Base-by-base conservation (phyloP, 192 early-diverging fungal genomes). In the Coemansia sp. region DNA sequence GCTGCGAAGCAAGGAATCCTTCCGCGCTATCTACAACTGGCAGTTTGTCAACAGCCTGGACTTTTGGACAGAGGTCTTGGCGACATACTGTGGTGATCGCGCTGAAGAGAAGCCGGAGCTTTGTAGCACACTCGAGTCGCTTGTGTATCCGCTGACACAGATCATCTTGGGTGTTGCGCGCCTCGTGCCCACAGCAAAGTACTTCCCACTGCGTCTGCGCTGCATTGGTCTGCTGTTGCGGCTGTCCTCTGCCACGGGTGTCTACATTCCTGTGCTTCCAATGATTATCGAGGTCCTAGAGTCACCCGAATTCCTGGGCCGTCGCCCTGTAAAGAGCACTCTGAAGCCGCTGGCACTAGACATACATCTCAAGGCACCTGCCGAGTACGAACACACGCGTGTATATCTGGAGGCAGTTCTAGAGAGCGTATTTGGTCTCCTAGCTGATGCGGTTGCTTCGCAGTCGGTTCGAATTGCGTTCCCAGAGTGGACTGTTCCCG, bases 1-100 rank as follows among this genome's bases (percentile, higher is more conserved):
- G 62, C 84, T 87, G 23, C 90, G 89, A 49, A 92, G 88, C 34
- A 92, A 92, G 85, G 90, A 95, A 67, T 88, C 88, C 4, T 94
- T 89, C 86, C 93, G 91, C 56, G 69, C 86, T 7, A 92, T 99
- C 44, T 96, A 97, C 85, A 94, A 94, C 84, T 99, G 97, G 97
- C 94, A 96, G 81, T 99, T 88, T 71, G 73, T 99, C 56, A 93
- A 96, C 77, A 92, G 89, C 60, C 80, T 99, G 55, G 86, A 89
- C 61, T 89, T 97, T 60, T 98, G 95, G 95, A 77, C 92, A 18
- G 86, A 91, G 51, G 89, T 97, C 0, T 66, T 97, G 47, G 65
- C 85, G 10, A 89, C 88, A 47, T 91, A 95, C 76, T 78, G 79
- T 49, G 84, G 82, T 26, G 78, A 86, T 53, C 78, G 73, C 51